Evolutionary conservation across 2,329 filamentous ascomycete genomes (phyloP), one percentile per base, ranked within the genome.

Genomic region (Diplodia seriata): DNA sequence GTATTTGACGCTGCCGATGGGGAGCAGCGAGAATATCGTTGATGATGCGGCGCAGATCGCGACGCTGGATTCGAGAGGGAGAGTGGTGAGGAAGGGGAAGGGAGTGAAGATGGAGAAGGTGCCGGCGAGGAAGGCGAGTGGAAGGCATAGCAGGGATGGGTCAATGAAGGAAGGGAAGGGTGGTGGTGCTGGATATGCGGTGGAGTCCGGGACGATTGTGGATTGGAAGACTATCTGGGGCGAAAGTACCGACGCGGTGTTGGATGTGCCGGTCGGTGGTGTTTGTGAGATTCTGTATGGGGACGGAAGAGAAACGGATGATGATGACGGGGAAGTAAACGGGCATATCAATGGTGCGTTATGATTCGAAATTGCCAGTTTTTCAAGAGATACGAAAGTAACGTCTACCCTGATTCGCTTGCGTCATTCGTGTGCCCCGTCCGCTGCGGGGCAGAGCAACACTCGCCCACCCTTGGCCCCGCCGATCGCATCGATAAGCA

Each of bases 251-350:
- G 95, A 99, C 83, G 95, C 93, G 1, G 95, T 98, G 8, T 91
- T 99, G 91, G 95, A 99, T 81, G 90, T 99, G 59, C 95, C 95
- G 8, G 86, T 98, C 71, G 94, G 93, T 11, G 95, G 94, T 0
- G 94, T 98, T 1, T 98, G 94, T 76, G 94, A 99, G 81, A 89
- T 99, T 40, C 77, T 99, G 26, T 99, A 98, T 79, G 94, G 93
- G 0, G 86, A 87, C 66, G 81, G 81, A 15, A 80, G 82, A 65
- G 80, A 83, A 20, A 73, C 75, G n/a, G 63, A 67, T 8, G 65
- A 38, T 5, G 66, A 62, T 4, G 26, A 50, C 14, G 55, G 18
- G 4, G 55, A 61, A 15, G 23, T 51, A 8, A 47, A 67, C 11
- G 64, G 53, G 18, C 31, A n/a, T 3, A 29, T 63, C 1, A 38